Evolutionary conservation across 225 moss, liverwort and hornwort genomes (phyloP).

Genomic region (Bryoerythrophyllum caledonicum): DNA sequence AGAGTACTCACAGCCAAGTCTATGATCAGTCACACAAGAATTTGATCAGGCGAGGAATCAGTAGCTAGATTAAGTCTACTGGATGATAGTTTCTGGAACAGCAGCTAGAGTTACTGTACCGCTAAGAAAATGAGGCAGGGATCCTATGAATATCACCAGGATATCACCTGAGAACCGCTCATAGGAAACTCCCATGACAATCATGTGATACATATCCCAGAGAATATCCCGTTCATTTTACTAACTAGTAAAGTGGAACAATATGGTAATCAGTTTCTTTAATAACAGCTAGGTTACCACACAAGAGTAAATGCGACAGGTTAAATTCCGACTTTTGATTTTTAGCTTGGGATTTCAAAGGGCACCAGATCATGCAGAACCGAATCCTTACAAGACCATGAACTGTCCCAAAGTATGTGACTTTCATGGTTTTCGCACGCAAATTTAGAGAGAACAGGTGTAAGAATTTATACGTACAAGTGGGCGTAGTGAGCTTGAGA

Average conservation of each 20-base stretch:
- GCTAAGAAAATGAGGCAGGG: too few species aligned
- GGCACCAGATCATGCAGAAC: neutral
- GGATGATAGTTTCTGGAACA: too few species aligned
- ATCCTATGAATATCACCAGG: too few species aligned
- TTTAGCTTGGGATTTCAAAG: neutral
- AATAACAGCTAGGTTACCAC: neutral
- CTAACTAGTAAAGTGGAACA: neutral
- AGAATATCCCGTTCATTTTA: neutral
- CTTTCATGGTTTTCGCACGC: neutral
- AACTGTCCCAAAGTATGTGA: neutral
- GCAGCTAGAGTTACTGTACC: too few species aligned
- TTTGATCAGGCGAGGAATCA: too few species aligned
- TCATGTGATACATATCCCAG: too few species aligned
- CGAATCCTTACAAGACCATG: neutral
- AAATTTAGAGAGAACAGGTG: neutral
- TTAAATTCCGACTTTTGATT: neutral
- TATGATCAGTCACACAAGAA: too few species aligned
- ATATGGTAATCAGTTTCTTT: neutral
- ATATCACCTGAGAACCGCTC: too few species aligned
- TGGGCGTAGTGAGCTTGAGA: constrained; percentile 58
- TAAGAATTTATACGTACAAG: constrained; percentile 33
- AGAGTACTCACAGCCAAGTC: too few species aligned
- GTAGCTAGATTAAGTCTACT: too few species aligned
- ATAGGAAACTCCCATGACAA: too few species aligned
- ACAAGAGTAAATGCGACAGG: neutral